Base-by-base conservation (phyloP, 2,329 filamentous ascomycete genomes). In the Cladosporium cucumerinum region DNA sequence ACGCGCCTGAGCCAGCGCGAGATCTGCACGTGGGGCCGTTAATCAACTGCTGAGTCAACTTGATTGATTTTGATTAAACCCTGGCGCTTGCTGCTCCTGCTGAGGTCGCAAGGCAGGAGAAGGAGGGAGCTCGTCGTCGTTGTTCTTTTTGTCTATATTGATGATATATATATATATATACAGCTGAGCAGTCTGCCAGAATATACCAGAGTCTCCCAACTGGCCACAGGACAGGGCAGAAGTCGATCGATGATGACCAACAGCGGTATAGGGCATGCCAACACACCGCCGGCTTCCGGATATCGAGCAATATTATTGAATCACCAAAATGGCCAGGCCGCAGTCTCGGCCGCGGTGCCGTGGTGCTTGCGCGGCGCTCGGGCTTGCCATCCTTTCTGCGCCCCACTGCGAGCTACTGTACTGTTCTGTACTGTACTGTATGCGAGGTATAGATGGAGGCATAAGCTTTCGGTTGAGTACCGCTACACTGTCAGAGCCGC, bases 1-100 rank as follows among this genome's bases (percentile, higher is more conserved):
- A n/a, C 8, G 28, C 36, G 55, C 55, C 34, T 36, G 26, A 51
- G 58, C 58, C 43, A 61, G 58, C 28, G 46, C 25, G 39, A 60
- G 57, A 60, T 60, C 39, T 60, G 57, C 57, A 49, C 57, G 57
- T 61, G 43, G 30, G 30, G 36, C 52, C 58, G 16, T 51, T 46
- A 61, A 51, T 61, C 43, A 51, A 61, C 12, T 34, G 30, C 10
- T 21, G 46, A 51, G 18, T 61, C 58, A 61, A 61, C 49, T 61
- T 61, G 58, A 61, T 61, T 61, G 58, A 25, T 48, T 30, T 60
- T 60, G 57, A 60, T 60, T 60, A 32, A 26, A 48, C 36, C 36
- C 39, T 60, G 57, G 25, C 3, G 54, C 1, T 21, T 23, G 1
- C 25, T 21, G 23, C 14, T n/a, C 16, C 3, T 51, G 48, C 25